Conservation (phyloP, 805 yeast genomes). For the Yamadazyma insecticola region DNA sequence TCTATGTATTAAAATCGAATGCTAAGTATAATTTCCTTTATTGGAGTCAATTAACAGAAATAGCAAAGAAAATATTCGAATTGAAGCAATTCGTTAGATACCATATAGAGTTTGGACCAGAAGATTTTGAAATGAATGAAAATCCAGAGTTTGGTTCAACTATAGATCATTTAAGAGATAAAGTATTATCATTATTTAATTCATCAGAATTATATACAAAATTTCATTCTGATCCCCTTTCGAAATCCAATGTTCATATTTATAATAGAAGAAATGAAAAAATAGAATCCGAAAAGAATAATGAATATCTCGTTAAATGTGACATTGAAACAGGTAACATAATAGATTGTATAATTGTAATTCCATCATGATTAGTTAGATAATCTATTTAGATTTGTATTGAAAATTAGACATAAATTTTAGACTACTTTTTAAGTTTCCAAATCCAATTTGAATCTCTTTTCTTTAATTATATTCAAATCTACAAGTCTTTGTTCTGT, state of each 20-base stretch:
- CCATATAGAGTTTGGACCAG: conserved; percentile 78
- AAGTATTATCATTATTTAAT: conserved; percentile 51
- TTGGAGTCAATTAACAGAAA: conserved; percentile 16
- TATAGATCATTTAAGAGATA: conserved; percentile 55
- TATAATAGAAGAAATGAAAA: conserved; percentile 26
- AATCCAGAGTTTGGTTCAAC: conserved; percentile 69
- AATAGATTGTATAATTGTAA: conserved; percentile 24
- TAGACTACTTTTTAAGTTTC: conserved; percentile 9
- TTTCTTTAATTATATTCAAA: conserved; percentile 22
- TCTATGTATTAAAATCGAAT: conserved; percentile 23
- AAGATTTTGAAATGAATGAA: conserved; percentile 58
- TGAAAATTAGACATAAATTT: not conserved
- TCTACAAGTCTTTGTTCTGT: conserved; percentile 51
- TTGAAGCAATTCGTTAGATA: conserved; percentile 38
- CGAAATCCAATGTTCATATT: conserved; percentile 19
- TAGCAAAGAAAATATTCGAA: conserved; percentile 15
- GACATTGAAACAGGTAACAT: conserved; percentile 40
- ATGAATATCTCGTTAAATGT: conserved; percentile 31
- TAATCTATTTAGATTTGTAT: not conserved
- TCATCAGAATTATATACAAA: conserved; percentile 26
- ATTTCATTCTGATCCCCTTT: conserved; percentile 9
- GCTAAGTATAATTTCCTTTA: conserved; percentile 21
- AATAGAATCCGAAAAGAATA: conserved; percentile 17
- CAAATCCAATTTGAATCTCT: conserved; percentile 15
- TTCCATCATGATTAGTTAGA: not conserved